phyloP scores from a whole-genome alignment of 2,329 filamentous ascomycete genomes.

The Verticillium alfalfae region DNA sequence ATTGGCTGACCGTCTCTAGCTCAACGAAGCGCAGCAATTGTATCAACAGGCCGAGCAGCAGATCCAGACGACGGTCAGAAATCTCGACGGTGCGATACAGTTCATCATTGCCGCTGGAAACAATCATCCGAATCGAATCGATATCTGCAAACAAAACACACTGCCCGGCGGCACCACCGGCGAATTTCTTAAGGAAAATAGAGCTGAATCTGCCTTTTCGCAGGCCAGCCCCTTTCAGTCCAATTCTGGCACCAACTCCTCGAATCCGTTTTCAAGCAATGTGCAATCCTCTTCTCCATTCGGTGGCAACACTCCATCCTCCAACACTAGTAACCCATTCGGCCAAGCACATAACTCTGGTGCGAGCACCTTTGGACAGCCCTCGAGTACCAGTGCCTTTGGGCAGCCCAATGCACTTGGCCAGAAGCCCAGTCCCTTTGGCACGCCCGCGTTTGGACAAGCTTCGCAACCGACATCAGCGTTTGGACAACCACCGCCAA shows the following conservation, averaged over 20 bases:
- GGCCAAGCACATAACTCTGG: conserved; percentile 30
- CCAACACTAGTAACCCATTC: conserved; percentile 28
- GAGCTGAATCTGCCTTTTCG: conserved; percentile 22
- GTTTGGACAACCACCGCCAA: conserved; percentile 15
- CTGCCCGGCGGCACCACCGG: conserved; percentile 36
- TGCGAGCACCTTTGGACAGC: conserved; percentile 34
- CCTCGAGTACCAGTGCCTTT: conserved; percentile 26
- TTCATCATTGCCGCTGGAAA: conserved; percentile 63
- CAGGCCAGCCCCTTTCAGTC: conserved; percentile 17
- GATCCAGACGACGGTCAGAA: conserved; percentile 63
- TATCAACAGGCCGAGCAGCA: conserved; percentile 63
- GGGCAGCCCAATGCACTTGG: conserved; percentile 22
- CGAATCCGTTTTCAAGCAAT: conserved; percentile 9
- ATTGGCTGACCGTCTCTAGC: conserved; percentile 30
- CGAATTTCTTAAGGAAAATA: conserved; percentile 35
- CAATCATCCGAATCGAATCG: conserved; percentile 69
- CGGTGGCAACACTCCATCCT: not conserved
- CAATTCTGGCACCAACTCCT: conserved; percentile 3
- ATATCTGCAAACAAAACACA: conserved; percentile 49
- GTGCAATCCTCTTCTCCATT: conserved; percentile 3
- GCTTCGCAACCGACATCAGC: conserved; percentile 22
- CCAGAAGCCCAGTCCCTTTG: conserved; percentile 21
- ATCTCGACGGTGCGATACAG: conserved; percentile 66
- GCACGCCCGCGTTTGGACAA: conserved; percentile 32
- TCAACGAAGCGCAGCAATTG: conserved; percentile 55